phyloP scores from a whole-genome alignment of 768 basidiomycete species.

The Gyrodon lividus region DNA sequence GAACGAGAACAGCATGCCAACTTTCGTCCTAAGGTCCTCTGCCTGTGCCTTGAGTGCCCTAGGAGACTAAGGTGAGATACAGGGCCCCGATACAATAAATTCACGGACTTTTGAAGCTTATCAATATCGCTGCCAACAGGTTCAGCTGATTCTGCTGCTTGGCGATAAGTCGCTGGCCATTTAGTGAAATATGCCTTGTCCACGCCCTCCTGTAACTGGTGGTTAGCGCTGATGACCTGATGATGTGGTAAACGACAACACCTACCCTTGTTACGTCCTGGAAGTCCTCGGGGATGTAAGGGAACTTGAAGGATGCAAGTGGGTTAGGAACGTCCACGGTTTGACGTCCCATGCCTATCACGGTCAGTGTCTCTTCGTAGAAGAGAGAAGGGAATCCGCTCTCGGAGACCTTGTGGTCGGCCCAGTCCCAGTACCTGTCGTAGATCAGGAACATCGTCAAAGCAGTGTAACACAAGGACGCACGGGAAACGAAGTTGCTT shows the following conservation, averaged over 20 bases:
- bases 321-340: slow-evolving; percentile 16
- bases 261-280: slow-evolving; percentile 11
- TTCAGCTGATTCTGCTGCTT: slow-evolving; percentile 11
- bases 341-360: slow-evolving; percentile 8
- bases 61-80: not conserved
- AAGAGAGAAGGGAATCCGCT: slow-evolving; percentile 23
- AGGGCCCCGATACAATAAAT: not conserved
- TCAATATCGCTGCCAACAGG: slow-evolving; percentile 12
- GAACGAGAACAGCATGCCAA: slow-evolving; percentile 22
- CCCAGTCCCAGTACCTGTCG: slow-evolving; percentile 32
- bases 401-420: slow-evolving; percentile 13
- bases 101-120: slow-evolving; percentile 14
- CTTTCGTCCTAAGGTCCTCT: slow-evolving; percentile 8
- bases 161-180: slow-evolving; percentile 21
- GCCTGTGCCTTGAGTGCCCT: slow-evolving; percentile 19
- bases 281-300: slow-evolving; percentile 22
- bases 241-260: not conserved
- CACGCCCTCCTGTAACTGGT: slow-evolving; percentile 1
- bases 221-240: not conserved
- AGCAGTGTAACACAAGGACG: not conserved
- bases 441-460: not conserved
- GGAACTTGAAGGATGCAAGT: slow-evolving; percentile 13
- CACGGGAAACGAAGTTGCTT: slow-evolving; percentile 30
- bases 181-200: slow-evolving; percentile 17
- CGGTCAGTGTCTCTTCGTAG: slow-evolving; percentile 8